phyloP scores from a whole-genome alignment of 306 rosid species.

The Pyrus bretschneideri region DNA sequence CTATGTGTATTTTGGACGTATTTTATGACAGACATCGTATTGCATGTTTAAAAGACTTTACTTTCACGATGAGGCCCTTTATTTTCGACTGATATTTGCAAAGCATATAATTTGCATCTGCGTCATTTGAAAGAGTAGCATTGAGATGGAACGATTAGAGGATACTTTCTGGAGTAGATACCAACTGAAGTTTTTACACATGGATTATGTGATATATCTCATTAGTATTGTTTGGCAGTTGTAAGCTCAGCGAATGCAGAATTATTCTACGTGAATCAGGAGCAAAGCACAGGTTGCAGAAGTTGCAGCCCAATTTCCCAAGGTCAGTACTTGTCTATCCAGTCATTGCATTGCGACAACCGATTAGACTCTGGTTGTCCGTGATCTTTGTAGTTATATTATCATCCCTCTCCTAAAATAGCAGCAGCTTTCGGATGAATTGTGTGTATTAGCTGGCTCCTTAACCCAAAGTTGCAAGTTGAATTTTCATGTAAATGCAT shows the following conservation, averaged over 20 bases:
- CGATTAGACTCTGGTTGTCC: too few species aligned
- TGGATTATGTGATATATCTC: neutral
- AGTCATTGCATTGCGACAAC: too few species aligned
- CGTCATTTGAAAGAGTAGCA: neutral
- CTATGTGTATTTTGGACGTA: neutral
- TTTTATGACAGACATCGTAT: too few species aligned
- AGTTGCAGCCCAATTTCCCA: slow-evolving; percentile 85
- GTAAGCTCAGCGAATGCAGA: slow-evolving; percentile 84
- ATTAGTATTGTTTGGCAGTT: slow-evolving; percentile 36
- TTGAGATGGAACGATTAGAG: neutral
- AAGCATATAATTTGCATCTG: neutral
- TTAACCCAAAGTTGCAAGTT: too few species aligned
- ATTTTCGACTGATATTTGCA: too few species aligned
- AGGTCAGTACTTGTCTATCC: slow-evolving; percentile 39
- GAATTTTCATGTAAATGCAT: too few species aligned
- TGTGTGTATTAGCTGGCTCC: too few species aligned
- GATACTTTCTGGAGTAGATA: neutral
- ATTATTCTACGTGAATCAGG: slow-evolving; percentile 82
- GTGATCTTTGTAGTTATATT: too few species aligned
- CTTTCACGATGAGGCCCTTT: too few species aligned
- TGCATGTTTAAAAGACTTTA: too few species aligned
- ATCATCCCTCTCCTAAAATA: too few species aligned
- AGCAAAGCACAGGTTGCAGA: slow-evolving; percentile 78
- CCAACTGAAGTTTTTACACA: neutral
- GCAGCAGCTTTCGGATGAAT: too few species aligned